A percentile compares a stretch with the other conserved stretches of the same genome.
Evolutionary conservation across 2,329 filamentous ascomycete genomes (phyloP).

Genomic region (Exserohilum turcica): DNA sequence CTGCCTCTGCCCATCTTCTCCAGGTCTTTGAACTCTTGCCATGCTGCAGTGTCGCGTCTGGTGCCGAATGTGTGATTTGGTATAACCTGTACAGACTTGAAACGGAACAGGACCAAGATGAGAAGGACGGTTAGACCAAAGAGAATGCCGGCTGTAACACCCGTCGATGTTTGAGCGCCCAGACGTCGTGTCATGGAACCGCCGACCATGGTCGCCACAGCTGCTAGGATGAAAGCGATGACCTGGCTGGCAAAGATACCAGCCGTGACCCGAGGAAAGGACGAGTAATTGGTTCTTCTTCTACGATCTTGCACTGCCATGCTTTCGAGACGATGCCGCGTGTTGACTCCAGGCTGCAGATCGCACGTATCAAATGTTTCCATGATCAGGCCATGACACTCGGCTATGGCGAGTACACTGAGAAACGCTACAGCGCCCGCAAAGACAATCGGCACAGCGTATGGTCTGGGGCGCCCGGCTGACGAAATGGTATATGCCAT

Average conservation of each 20-base stretch:
- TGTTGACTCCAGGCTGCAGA: slow-evolving; percentile 72
- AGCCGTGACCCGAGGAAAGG: slow-evolving; percentile 73
- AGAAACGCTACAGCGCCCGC: slow-evolving; percentile 71
- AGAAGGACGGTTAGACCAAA: slow-evolving; percentile 68
- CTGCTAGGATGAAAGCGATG: slow-evolving; percentile 71
- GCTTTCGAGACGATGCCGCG: slow-evolving; percentile 52
- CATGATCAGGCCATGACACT: slow-evolving; percentile 79
- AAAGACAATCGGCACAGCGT: slow-evolving; percentile 69
- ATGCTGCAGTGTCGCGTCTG: slow-evolving; percentile 38
- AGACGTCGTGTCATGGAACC: slow-evolving; percentile 69
- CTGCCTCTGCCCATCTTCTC: slow-evolving; percentile 47
- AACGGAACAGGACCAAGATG: slow-evolving; percentile 66
- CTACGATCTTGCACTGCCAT: slow-evolving; percentile 52
- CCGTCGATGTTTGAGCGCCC: slow-evolving; percentile 70
- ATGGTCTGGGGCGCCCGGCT: slow-evolving; percentile 61
- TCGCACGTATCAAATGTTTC: slow-evolving; percentile 83
- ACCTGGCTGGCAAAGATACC: slow-evolving; percentile 74
- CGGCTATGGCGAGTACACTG: slow-evolving; percentile 73
- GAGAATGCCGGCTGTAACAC: slow-evolving; percentile 70
- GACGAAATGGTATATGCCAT: slow-evolving; percentile 71
- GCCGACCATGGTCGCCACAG: slow-evolving; percentile 69
- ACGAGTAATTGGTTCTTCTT: slow-evolving; percentile 72
- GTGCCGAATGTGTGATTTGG: slow-evolving; percentile 61
- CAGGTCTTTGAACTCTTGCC: slow-evolving; percentile 48
- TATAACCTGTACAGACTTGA: slow-evolving; percentile 70